phyloP scores from a whole-genome alignment of 2,329 filamentous ascomycete species.

The Penicillium sp. region DNA sequence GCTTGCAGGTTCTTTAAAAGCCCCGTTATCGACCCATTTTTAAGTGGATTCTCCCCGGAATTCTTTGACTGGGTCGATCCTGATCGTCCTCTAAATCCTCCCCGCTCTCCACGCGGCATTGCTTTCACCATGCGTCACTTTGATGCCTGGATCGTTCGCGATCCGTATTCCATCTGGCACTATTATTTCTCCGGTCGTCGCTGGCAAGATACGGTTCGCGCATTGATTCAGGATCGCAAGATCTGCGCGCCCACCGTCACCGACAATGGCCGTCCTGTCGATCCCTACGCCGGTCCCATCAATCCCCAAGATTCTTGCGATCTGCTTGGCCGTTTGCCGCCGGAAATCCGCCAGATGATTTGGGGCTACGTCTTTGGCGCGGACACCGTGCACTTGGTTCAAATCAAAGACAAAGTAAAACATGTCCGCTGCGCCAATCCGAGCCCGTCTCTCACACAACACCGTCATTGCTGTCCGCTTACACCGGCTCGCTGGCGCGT shows the following conservation, averaged over 20 bases:
- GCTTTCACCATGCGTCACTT: constrained; percentile 32
- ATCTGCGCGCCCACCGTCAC: constrained; percentile 26
- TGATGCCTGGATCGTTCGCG: constrained; percentile 36
- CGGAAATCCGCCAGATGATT: constrained; percentile 37
- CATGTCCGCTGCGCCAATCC: constrained; percentile 31
- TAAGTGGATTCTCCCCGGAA: constrained; percentile 10
- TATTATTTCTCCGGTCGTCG: constrained; percentile 34
- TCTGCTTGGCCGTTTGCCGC: constrained; percentile 28
- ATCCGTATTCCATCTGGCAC: constrained; percentile 38
- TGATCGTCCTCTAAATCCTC: not conserved
- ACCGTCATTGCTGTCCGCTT: constrained; percentile 32
- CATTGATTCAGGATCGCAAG: constrained; percentile 33
- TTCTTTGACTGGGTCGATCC: constrained; percentile 1
- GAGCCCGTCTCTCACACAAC: constrained; percentile 20
- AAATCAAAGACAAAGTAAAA: constrained; percentile 32
- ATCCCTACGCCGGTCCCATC: constrained; percentile 15
- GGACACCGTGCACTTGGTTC: constrained; percentile 33
- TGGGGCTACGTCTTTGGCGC: constrained; percentile 35
- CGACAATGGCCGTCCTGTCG: constrained; percentile 6
- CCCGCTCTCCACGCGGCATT: not conserved
- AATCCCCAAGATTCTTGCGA: constrained; percentile 17
- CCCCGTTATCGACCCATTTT: constrained; percentile 7
- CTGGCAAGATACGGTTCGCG: constrained; percentile 34
- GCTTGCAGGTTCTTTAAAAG: constrained; percentile 1
- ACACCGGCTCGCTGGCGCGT: constrained; percentile 32